Evolutionary conservation across 2,329 filamentous ascomycete species (phyloP), one percentile per base, ranked within the genome.

Genomic region (Escovopsis sp.): DNA sequence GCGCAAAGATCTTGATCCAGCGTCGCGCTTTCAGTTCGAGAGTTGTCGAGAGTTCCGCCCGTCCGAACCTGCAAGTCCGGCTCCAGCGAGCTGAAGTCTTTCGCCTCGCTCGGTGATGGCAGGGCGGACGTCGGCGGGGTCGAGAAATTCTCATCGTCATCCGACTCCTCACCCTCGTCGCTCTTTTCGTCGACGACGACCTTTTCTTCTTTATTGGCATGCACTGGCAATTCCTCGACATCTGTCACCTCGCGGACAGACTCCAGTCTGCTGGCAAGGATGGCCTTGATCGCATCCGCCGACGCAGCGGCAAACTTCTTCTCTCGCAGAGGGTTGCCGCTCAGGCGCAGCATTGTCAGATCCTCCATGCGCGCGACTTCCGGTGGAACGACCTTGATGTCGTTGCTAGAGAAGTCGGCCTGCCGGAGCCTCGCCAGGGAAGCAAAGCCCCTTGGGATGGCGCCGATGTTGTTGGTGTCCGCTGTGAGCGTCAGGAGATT

Each of bases 311-410:
- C 64, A 45, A 90, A 85, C 52, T 86, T 94, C 52, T 81, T 86
- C 52, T 94, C 86, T 12, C 82, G 70, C 12, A 98, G 62, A 1
- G 90, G 90, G 48, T 98, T 98, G n/a, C 85, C 86, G 30, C 76
- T 77, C 23, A 98, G 64, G 4, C 78, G 75, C 29, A 96, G 69
- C 51, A 77, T 77, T 15, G 75, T 68, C 9, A 98, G 61, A 31
- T 60, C 76, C 5, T 84, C 74, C 85, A 96, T 94, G 18, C 72
- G 62, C 5, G 79, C 80, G 39, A 96, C 72, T 43, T 76, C 76
- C 0, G 83, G 69, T 21, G 90, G 82, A 7, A 98, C 55, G 11
- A 72, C 63, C 2, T 73, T 74, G 33, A 98, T 74, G 43, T 90
- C 76, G 49, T 98, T 98, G 45, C 79, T 76, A 1, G 81, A 82